These are phyloP conservation scores for Pholiota molesta DNA, from an alignment of 768 basidiomycete species.

Conservation along the genomic window DNA sequence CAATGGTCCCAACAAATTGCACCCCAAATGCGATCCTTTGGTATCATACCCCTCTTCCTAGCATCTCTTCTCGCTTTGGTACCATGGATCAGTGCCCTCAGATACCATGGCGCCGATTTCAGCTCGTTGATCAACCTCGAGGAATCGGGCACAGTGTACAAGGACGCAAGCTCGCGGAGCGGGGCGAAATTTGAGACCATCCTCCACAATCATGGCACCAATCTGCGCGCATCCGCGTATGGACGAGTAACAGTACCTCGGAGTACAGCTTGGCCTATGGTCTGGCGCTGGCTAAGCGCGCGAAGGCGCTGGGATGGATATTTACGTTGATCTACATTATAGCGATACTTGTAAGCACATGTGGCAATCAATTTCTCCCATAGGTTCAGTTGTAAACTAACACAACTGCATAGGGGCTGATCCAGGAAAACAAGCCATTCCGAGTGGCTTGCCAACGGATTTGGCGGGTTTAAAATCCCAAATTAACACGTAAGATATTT, in stretches of 20 bases:
- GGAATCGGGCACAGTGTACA: slow-evolving; percentile 44
- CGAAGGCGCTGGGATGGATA: slow-evolving; percentile 58
- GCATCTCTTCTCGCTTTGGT: slow-evolving; percentile 22
- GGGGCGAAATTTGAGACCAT: slow-evolving; percentile 53
- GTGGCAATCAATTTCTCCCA: too few relatives aligned
- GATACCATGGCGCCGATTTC: slow-evolving; percentile 58
- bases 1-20: neutral
- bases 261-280: slow-evolving; percentile 56
- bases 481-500: slow-evolving; percentile 48
- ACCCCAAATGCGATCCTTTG: slow-evolving; percentile 28
- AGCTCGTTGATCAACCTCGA: slow-evolving; percentile 58
- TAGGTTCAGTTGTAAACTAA: neutral
- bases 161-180: slow-evolving; percentile 32
- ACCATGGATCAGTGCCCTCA: slow-evolving; percentile 36
- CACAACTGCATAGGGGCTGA: slow-evolving; percentile 53
- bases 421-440: slow-evolving; percentile 63
- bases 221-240: slow-evolving; percentile 60
- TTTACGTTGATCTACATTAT: slow-evolving; percentile 62
- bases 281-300: slow-evolving; percentile 55
- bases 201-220: slow-evolving; percentile 53
- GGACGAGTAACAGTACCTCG: slow-evolving; percentile 56
- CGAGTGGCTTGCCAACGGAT: slow-evolving; percentile 54
- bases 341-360: slow-evolving; percentile 57
- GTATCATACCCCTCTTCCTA: slow-evolving; percentile 15
- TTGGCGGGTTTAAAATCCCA: slow-evolving; percentile 56